Evolutionary conservation across 768 basidiomycete genomes (phyloP).

Genomic region (Mycena olivaceomarginata): DNA sequence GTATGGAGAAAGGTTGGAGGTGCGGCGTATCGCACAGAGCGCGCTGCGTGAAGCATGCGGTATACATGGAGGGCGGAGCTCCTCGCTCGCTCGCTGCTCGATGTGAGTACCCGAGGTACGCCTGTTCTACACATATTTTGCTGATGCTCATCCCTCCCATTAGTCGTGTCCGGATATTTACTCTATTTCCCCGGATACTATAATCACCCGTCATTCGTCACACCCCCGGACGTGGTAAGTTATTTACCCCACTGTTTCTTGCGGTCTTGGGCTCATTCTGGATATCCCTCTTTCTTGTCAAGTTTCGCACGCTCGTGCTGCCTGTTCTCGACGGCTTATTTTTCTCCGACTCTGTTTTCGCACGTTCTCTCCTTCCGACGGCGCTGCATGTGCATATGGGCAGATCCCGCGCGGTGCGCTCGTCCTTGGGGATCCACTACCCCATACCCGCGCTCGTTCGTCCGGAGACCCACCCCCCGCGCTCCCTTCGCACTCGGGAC

Average conservation of each 20-base stretch:
- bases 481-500: not conserved
- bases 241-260: not conserved
- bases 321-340: not conserved
- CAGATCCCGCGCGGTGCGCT: conserved; percentile 1
- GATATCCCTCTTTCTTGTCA: not conserved
- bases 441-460: not conserved
- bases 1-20: not conserved
- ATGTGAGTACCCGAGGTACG: not conserved
- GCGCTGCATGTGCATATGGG: not conserved
- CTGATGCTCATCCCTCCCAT: not conserved
- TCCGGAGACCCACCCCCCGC: not conserved
- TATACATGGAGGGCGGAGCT: not conserved
- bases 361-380: not conserved
- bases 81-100: not conserved
- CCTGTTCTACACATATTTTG: not conserved
- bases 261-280: not conserved
- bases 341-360: conserved; percentile 2
- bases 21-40: not conserved
- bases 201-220: not conserved
- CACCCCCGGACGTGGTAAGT: not conserved
- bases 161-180: not conserved
- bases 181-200: not conserved
- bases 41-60: not conserved
- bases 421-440: not conserved
- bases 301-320: not conserved